Conservation (phyloP, 2,329 filamentous ascomycete genomes). For the Talaromyces amestolkiae region DNA sequence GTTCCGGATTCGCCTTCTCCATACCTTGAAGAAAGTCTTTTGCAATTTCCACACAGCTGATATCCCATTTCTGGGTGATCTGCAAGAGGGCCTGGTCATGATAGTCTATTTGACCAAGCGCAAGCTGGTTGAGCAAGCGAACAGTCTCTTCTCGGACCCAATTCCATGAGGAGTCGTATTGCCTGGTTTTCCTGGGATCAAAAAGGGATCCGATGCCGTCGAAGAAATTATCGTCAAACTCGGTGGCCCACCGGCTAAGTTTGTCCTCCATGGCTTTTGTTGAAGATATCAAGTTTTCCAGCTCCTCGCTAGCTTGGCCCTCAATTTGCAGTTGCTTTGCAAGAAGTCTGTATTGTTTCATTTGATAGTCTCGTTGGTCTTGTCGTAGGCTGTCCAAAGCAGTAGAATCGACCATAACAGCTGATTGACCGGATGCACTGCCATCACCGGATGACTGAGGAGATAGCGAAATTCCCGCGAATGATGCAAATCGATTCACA, state of each 20-base stretch:
- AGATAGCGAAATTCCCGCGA: slow-evolving; percentile 65
- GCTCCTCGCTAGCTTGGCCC: slow-evolving; percentile 85
- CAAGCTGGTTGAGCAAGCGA: slow-evolving; percentile 98
- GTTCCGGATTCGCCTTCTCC: background rate
- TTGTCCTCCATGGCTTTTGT: slow-evolving; percentile 86
- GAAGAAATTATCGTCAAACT: slow-evolving; percentile 96
- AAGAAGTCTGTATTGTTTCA: slow-evolving; percentile 36
- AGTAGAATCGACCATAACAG: background rate
- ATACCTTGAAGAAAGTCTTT: background rate
- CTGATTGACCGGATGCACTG: background rate
- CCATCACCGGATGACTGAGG: background rate
- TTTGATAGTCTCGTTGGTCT: background rate
- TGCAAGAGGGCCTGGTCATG: slow-evolving; percentile 83
- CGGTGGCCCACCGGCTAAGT: slow-evolving; percentile 87
- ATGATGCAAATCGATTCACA: slow-evolving; percentile 74
- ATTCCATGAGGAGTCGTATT: slow-evolving; percentile 99
- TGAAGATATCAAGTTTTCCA: slow-evolving; percentile 69
- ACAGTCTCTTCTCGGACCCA: slow-evolving; percentile 97
- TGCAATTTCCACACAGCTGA: slow-evolving; percentile 2
- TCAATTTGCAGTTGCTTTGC: slow-evolving; percentile 97
- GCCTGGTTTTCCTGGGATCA: slow-evolving; percentile 85
- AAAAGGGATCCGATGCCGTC: slow-evolving; percentile 92
- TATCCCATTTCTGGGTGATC: background rate
- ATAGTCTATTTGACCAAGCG: slow-evolving; percentile 88
- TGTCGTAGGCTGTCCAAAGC: background rate